These are phyloP conservation scores for Salix udensis DNA, from an alignment of 345 rosid species.

Conservation along the genomic window DNA sequence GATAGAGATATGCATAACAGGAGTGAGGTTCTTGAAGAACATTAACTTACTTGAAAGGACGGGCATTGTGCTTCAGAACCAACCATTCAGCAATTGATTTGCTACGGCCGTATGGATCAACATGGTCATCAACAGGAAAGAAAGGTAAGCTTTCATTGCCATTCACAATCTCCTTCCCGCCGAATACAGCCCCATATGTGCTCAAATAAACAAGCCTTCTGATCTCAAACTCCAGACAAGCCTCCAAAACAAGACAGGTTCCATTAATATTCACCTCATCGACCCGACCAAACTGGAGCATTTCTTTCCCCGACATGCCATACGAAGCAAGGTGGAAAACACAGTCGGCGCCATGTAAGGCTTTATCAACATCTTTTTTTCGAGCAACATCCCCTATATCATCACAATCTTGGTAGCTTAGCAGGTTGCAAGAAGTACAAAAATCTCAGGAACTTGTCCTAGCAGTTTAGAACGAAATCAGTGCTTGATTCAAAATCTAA, in stretches of 20 bases:
- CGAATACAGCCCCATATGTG: conserved; percentile 82
- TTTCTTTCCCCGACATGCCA: conserved; percentile 95
- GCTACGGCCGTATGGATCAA: conserved; percentile 67
- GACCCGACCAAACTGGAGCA: conserved; percentile 77
- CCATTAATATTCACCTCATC: conserved; percentile 82
- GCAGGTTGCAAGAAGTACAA: too few species aligned
- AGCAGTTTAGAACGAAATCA: neutral
- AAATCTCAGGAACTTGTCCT: neutral
- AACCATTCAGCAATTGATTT: conserved; percentile 82
- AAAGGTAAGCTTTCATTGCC: conserved; percentile 73
- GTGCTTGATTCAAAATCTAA: too few species aligned
- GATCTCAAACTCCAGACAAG: conserved; percentile 57
- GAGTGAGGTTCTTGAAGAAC: neutral
- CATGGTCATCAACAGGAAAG: conserved; percentile 74
- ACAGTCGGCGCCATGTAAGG: conserved; percentile 63
- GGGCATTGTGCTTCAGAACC: conserved; percentile 70
- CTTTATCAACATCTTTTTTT: conserved; percentile 61
- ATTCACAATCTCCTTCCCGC: conserved; percentile 74
- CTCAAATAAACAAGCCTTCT: conserved; percentile 72
- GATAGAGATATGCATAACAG: too few species aligned
- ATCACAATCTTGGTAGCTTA: neutral
- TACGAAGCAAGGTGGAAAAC: conserved; percentile 88
- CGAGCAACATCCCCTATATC: conserved; percentile 50
- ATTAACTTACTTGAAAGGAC: conserved; percentile 59
- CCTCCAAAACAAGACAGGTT: conserved; percentile 70